phyloP scores from a whole-genome alignment of 1,284 basidiomycete species.

The Pseudozyma thailandica region DNA sequence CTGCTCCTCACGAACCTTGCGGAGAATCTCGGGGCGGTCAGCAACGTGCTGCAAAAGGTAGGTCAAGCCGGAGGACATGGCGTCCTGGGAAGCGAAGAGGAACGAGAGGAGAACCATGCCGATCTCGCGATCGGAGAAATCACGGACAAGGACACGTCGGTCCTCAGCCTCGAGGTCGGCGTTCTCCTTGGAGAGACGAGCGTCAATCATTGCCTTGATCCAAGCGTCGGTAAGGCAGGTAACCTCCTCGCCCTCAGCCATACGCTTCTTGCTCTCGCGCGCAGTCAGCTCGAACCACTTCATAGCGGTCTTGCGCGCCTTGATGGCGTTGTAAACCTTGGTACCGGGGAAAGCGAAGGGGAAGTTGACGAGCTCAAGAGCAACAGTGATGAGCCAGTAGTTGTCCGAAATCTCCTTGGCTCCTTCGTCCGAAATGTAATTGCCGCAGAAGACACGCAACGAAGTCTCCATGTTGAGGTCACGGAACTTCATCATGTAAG shows the following conservation, averaged over 20 bases:
- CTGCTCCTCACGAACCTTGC: conserved; percentile 92
- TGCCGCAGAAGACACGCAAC: conserved; percentile 91
- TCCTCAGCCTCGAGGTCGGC: conserved; percentile 70
- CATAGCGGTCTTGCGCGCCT: conserved; percentile 89
- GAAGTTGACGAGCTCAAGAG: conserved; percentile 98
- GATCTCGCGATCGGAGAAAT: conserved; percentile 95
- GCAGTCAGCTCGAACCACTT: conserved; percentile 85
- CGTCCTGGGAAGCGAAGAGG: conserved; percentile 97
- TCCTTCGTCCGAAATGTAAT: conserved; percentile 84
- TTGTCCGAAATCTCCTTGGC: conserved; percentile 85
- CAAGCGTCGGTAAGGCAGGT: conserved; percentile 93
- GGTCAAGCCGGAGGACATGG: conserved; percentile 84
- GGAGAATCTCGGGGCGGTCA: conserved; percentile 87
- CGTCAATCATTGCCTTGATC: conserved; percentile 79
- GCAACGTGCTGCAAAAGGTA: conserved; percentile 96
- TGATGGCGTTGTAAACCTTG: conserved; percentile 92
- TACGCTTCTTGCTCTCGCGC: conserved; percentile 80
- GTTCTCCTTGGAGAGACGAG: conserved; percentile 72
- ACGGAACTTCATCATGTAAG: conserved; percentile 88
- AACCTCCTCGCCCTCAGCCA: conserved; percentile 83
- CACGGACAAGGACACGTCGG: conserved; percentile 72
- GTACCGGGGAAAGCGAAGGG: conserved; percentile 83
- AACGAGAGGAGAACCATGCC: conserved; percentile 92
- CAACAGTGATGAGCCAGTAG: conserved; percentile 95
- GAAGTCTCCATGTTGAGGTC: conserved; percentile 98